Percentiles rank a stretch among this genome's conserved stretches.
These are phyloP conservation scores for Leccinum variicolor DNA, from an alignment of 768 basidiomycete species.

Conservation along the genomic window DNA sequence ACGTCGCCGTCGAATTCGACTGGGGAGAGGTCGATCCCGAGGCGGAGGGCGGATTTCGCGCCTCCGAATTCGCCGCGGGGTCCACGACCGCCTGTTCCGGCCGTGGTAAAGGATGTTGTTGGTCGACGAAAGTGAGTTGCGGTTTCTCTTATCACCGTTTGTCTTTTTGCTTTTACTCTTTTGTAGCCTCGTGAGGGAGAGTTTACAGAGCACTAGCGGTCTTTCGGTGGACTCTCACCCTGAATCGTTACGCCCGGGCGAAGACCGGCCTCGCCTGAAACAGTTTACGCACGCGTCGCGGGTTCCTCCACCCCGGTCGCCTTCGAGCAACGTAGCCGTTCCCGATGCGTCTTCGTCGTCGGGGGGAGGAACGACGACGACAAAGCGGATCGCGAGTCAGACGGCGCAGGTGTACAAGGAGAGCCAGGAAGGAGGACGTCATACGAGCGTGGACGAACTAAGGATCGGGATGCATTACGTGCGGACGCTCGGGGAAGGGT, in stretches of 20 bases:
- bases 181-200: conserved; percentile 49
- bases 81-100: conserved; percentile 21
- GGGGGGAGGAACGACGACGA: conserved; percentile 18
- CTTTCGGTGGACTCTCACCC: conserved; percentile 36
- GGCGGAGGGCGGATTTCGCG: conserved; percentile 65
- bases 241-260: conserved; percentile 26
- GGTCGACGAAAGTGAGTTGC: conserved; percentile 22
- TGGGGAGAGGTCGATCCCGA: conserved; percentile 61
- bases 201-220: conserved; percentile 42
- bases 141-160: background rate
- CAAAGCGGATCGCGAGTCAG: conserved; percentile 56
- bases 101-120: conserved; percentile 18
- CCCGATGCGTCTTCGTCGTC: background rate
- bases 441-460: conserved; percentile 58
- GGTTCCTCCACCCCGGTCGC: conserved; percentile 58
- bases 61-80: conserved; percentile 50
- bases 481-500: conserved; percentile 60
- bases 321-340: conserved; percentile 23
- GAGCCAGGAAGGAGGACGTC: conserved; percentile 32
- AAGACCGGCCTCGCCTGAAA: conserved; percentile 57
- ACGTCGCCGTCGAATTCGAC: conserved; percentile 67
- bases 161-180: conserved; percentile 18
- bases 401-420: conserved; percentile 55
- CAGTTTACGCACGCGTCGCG: conserved; percentile 69
- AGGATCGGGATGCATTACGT: conserved; percentile 70